Base-by-base conservation (phyloP, 2,329 filamentous ascomycete species). In the Fusarium beomiforme region DNA sequence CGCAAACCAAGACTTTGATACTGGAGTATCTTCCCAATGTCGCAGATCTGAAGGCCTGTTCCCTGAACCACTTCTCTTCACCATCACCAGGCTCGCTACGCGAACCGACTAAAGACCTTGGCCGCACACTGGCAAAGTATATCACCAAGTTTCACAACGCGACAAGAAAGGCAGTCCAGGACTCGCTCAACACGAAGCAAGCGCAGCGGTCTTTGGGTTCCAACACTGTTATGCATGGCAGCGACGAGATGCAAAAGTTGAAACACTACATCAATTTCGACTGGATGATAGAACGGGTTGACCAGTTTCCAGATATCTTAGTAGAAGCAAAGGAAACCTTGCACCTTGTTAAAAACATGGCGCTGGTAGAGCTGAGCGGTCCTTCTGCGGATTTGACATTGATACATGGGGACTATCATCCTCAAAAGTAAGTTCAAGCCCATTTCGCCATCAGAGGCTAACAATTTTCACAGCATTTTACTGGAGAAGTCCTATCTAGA, bases 261-360 rank as follows among this genome's bases (percentile, higher is more conserved):
- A 55, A 61, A 6, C 34, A 56, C 19, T 21, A 9, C 12, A 55
- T 56, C 14, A 55, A 67, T 13, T 61, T 46, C n/a, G 49, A 56
- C 21, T 66, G 55, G 64, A 17, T 67, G n/a, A 29, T 61, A 3
- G 46, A 59, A 9, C 51, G 59, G 8, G 11, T 64, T 21, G 26
- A 29, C 0, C 17, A 56, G 17, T 47, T 66, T 21, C 55, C 62
- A 8, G 6, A 12, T 3, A 37, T 56, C 12, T 12, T 56, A 23
- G 24, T 14, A 4, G 42, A 37, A 9, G 50, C 43, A 13, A 61
- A 59, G 43, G 31, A 51, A 5, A 43, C 12, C 13, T 44, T 67
- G 8, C 10, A 14, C 4, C 14, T 50, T 9, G 33, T 51, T 10
- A 51, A 67, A 14, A 34, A 36, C 3, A 39, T 50, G 49, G 55